Evolutionary conservation across 2,329 filamentous ascomycete genomes (phyloP).

Genomic region (Scedosporium apiospermum): DNA sequence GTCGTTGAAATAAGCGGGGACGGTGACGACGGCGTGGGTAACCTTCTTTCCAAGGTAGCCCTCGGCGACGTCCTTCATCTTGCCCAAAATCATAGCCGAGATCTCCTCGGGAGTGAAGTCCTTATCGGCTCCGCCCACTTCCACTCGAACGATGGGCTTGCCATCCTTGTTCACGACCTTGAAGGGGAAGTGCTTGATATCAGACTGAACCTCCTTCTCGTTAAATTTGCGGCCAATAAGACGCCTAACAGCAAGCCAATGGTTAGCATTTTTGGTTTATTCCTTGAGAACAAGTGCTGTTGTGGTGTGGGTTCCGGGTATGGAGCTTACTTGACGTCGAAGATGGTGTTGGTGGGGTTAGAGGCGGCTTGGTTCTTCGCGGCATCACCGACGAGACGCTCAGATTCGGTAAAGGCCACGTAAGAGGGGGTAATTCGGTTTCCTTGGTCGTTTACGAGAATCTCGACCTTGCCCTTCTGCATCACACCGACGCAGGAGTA

Average conservation of each 20-base stretch:
- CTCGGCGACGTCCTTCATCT: constrained; percentile 81
- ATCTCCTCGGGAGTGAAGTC: constrained; percentile 73
- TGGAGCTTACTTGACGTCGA: constrained; percentile 71
- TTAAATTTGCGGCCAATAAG: constrained; percentile 76
- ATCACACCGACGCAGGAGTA: constrained; percentile 89
- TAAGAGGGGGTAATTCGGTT: constrained; percentile 94
- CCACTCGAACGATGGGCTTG: constrained; percentile 77
- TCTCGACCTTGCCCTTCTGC: constrained; percentile 91
- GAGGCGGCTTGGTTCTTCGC: constrained; percentile 89
- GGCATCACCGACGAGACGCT: constrained; percentile 93
- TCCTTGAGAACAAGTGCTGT: not conserved
- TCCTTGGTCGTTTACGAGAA: constrained; percentile 93
- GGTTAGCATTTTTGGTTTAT: constrained; percentile 12
- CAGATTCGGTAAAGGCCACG: constrained; percentile 93
- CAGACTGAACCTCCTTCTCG: constrained; percentile 80
- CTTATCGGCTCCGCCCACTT: constrained; percentile 56
- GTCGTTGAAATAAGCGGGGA: constrained; percentile 97
- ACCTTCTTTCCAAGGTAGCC: constrained; percentile 73
- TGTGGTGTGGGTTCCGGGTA: not conserved
- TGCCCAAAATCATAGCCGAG: constrained; percentile 71
- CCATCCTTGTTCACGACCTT: constrained; percentile 81
- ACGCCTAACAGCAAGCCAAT: constrained; percentile 41
- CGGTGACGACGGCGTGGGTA: constrained; percentile 83
- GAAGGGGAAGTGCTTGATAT: constrained; percentile 98
- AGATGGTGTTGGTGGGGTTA: constrained; percentile 70